phyloP scores from a whole-genome alignment of 1,284 basidiomycete species.

The Naganishia sp. region DNA sequence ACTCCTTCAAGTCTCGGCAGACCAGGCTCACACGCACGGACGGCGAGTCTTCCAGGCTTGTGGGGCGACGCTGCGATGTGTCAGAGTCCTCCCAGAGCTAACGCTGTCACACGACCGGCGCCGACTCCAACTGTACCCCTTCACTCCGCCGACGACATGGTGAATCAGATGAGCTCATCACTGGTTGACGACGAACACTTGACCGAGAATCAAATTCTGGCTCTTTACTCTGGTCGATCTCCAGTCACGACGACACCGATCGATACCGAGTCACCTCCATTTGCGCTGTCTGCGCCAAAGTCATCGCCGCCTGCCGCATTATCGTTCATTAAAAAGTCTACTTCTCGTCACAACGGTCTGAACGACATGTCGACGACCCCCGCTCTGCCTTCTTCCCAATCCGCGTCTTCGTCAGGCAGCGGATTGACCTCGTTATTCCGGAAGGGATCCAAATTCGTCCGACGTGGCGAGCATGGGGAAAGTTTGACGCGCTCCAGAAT shows the following conservation, averaged over 20 bases:
- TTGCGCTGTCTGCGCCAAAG: background rate
- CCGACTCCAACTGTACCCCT: slow-evolving; percentile 1
- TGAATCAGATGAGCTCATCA: slow-evolving; percentile 1
- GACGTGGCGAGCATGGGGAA: slow-evolving; percentile 18
- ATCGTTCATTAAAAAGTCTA: slow-evolving; percentile 28
- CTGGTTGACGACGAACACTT: background rate
- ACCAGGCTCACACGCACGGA: slow-evolving; percentile 7
- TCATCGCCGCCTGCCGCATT: slow-evolving; percentile 1
- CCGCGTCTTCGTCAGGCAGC: slow-evolving; percentile 16
- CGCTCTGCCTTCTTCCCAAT: background rate
- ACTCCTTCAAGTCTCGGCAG: background rate
- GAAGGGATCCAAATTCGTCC: slow-evolving; percentile 18
- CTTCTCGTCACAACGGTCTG: slow-evolving; percentile 37
- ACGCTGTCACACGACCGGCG: background rate
- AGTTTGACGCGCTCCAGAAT: slow-evolving; percentile 8
- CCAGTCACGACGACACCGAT: slow-evolving; percentile 14
- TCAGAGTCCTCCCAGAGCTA: slow-evolving; percentile 17
- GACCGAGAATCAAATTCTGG: slow-evolving; percentile 26
- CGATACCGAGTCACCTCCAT: slow-evolving; percentile 7
- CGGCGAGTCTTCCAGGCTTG: slow-evolving; percentile 9
- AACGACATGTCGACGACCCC: background rate
- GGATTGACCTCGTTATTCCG: slow-evolving; percentile 24
- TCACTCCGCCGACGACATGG: slow-evolving; percentile 7
- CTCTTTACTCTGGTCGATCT: slow-evolving; percentile 17
- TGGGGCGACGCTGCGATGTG: slow-evolving; percentile 10